These are phyloP conservation scores for Phellopilus nigrolimitatus DNA, from an alignment of 1,284 basidiomycete genomes.

Conservation along the genomic window DNA sequence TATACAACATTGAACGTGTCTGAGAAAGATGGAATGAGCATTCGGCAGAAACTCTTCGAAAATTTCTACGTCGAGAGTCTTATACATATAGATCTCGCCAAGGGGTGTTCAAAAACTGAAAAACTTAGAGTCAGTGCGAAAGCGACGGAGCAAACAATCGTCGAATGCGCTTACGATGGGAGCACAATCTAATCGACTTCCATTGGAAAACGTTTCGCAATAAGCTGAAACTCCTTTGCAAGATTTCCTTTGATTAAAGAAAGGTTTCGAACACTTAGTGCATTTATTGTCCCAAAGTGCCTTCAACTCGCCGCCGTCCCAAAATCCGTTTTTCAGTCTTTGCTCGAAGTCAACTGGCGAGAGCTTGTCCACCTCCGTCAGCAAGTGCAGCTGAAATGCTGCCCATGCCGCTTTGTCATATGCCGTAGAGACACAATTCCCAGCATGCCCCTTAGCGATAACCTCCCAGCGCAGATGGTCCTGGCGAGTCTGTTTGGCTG, in stretches of 20 bases:
- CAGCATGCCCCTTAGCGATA: not conserved
- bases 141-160: too few relatives aligned
- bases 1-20: too few relatives aligned
- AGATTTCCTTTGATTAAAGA: constrained; percentile 1
- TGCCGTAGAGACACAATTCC: not conserved
- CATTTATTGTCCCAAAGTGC: constrained; percentile 8
- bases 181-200: not conserved
- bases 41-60: too few relatives aligned
- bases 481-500: not conserved
- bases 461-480: constrained; percentile 5
- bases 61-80: too few relatives aligned
- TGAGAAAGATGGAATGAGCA: too few relatives aligned
- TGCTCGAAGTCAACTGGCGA: not conserved
- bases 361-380: not conserved
- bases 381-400: constrained; percentile 2
- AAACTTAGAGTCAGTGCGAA: too few relatives aligned
- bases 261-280: constrained; percentile 4
- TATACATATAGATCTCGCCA: too few relatives aligned
- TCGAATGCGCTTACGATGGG: not conserved
- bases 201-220: constrained; percentile 1
- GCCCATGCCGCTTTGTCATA: constrained; percentile 1
- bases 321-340: not conserved
- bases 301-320: not conserved
- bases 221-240: not conserved
- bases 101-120: too few relatives aligned